A percentile compares a stretch with the other conserved stretches of the same genome.
These are phyloP conservation scores for Nakazawaea siamensis DNA, from an alignment of 805 yeast genomes.

Conservation along the genomic window DNA sequence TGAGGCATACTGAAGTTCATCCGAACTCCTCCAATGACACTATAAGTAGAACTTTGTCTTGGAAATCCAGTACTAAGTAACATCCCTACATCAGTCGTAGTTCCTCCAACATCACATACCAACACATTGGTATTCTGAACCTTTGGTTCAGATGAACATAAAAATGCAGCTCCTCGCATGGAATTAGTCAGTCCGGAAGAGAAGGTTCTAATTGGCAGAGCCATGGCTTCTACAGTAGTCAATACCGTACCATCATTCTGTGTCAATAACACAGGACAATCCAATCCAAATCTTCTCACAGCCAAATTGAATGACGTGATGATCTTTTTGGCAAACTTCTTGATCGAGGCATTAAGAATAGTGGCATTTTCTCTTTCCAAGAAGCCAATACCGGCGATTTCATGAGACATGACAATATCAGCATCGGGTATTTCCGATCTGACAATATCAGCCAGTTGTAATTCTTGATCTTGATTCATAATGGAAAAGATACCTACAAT, in stretches of 20 bases:
- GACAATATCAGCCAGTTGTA: slow-evolving; percentile 24
- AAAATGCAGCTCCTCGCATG: slow-evolving; percentile 38
- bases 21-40: slow-evolving; percentile 37
- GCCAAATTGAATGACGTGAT: slow-evolving; percentile 31
- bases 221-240: slow-evolving; percentile 28
- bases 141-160: slow-evolving; percentile 21
- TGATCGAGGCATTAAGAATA: slow-evolving; percentile 36
- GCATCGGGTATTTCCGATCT: slow-evolving; percentile 24
- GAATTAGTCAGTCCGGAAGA: slow-evolving; percentile 43
- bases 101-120: slow-evolving; percentile 44
- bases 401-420: slow-evolving; percentile 28
- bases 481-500: slow-evolving; percentile 33
- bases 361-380: slow-evolving; percentile 40
- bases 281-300: slow-evolving; percentile 25
- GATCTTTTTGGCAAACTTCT: slow-evolving; percentile 32
- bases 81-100: slow-evolving; percentile 42
- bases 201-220: slow-evolving; percentile 36
- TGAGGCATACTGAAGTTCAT: slow-evolving; percentile 45
- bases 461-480: slow-evolving; percentile 30
- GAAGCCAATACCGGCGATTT: slow-evolving; percentile 34
- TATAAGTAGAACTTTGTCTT: slow-evolving; percentile 33
- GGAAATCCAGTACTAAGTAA: slow-evolving; percentile 38
- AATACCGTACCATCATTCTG: slow-evolving; percentile 43
- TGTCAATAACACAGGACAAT: slow-evolving; percentile 30
- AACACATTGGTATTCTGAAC: slow-evolving; percentile 19